Evolutionary conservation across 305 asterid species (phyloP).

Genomic region (Rubia occidens): DNA sequence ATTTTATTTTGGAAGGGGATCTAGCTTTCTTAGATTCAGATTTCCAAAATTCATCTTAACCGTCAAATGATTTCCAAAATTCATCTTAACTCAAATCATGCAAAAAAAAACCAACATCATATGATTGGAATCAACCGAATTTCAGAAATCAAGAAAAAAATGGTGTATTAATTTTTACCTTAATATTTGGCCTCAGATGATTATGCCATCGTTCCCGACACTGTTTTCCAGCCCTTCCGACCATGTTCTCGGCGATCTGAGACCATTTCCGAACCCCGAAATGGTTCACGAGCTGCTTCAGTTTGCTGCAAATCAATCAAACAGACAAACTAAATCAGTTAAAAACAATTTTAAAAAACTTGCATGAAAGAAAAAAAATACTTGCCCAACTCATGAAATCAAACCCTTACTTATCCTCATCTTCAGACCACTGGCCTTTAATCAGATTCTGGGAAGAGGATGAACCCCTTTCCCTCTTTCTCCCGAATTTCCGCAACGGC

Average conservation of each 20-base stretch:
- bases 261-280: constrained; percentile 56
- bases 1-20: constrained; percentile 2
- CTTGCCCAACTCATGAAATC: constrained; percentile 21
- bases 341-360: no score
- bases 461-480: constrained; percentile 7
- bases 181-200: constrained; percentile 60
- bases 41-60: no score
- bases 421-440: constrained; percentile 67
- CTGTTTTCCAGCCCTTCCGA: constrained; percentile 66
- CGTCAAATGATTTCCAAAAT: neutral
- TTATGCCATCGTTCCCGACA: constrained; percentile 81
- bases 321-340: neutral
- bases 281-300: constrained; percentile 34
- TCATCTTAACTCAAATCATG: neutral
- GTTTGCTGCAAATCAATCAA: constrained; percentile 28
- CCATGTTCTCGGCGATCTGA: constrained; percentile 43
- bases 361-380: neutral
- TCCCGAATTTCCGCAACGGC: neutral
- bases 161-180: constrained; percentile 27
- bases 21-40: constrained; percentile 14
- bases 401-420: constrained; percentile 37
- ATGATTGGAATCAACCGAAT: neutral
- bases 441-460: constrained; percentile 20
- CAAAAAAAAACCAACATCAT: neutral
- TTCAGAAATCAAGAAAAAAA: neutral